Evolutionary conservation across 176 grass and related monocot genomes (phyloP), one percentile per base, ranked within the genome.

Genomic region (Phragmites australis): DNA sequence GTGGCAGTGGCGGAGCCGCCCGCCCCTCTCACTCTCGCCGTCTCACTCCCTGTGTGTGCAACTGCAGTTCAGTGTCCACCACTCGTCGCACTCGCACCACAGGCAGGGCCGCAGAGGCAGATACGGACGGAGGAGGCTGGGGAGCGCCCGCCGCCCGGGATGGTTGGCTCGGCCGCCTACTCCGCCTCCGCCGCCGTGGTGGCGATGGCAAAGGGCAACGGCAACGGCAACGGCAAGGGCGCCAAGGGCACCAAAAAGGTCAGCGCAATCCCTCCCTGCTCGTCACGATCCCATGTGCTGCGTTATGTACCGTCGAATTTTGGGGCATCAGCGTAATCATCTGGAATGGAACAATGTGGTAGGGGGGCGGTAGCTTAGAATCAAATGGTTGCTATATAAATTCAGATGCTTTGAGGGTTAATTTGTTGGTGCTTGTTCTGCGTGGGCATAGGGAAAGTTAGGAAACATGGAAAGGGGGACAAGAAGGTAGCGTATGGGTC

Each of bases 101-200:
- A 8, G 45, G n/a, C 72, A 34, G 37, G 3, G 30, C 21, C 6
- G 14, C 19, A 74, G 31, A 14, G 34, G 19, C 8, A 18, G 16
- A 29, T 16, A 51, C 58, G n/a, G 54, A 44, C 37, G 2, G 27
- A 17, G 5, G 84, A 0, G 9, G 34, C 13, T 7, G 26, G 47
- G 15, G 14, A 31, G 19, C 61, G 43, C 19, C 29, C 74, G 63
- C 51, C 44, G 72, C 26, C 19, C 32, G 71, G 31, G 16, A 85
- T 81, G 87, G 87, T 55, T 64, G 82, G 87, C 45, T 84, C 76
- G 21, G 71, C 82, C 12, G 55, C 87, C 22, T 81, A 62, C 70
- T 76, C 87, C 26, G 64, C 87, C 9, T 77, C 82, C 29, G 43
- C 82, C 65, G 64, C 80, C 8, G 87, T 85, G 82, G 87, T 89